A percentile compares a stretch with the other conserved stretches of the same genome.
Evolutionary conservation across 495 filamentous ascomycete genomes (phyloP).

Genomic region (Penicillium coprophilum): DNA sequence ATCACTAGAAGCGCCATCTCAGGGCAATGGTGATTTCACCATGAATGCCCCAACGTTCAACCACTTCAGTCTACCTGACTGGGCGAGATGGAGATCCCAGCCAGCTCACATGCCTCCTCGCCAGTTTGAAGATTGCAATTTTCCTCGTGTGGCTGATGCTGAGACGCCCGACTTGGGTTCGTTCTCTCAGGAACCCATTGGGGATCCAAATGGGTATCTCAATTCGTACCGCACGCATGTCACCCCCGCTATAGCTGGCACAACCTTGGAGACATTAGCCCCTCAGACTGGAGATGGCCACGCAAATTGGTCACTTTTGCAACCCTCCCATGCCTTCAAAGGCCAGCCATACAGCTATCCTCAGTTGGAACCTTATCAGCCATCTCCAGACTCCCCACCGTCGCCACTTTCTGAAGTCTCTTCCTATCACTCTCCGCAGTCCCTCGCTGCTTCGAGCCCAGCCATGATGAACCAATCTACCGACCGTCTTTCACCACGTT

Average conservation of each 20-base stretch:
- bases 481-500: conserved; percentile 19
- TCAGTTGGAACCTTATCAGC: not conserved
- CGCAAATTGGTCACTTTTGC: not conserved
- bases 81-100: conserved; percentile 29
- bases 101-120: conserved; percentile 21
- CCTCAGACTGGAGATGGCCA: not conserved
- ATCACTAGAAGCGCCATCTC: conserved; percentile 21
- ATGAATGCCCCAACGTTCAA: conserved; percentile 10
- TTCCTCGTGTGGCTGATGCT: not conserved
- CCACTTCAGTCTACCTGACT: conserved; percentile 21
- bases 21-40: conserved; percentile 17
- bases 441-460: conserved; percentile 14
- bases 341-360: not conserved
- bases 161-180: not conserved
- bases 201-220: not conserved
- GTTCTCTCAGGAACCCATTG: conserved; percentile 6
- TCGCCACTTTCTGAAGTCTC: conserved; percentile 28
- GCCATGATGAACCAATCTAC: conserved; percentile 3
- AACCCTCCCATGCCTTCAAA: not conserved
- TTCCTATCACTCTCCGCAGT: conserved; percentile 22
- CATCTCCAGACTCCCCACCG: conserved; percentile 13
- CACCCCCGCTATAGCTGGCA: not conserved
- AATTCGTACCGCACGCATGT: not conserved
- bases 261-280: not conserved
- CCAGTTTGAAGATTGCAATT: conserved; percentile 19